A percentile compares a stretch with the other conserved stretches of the same genome.
phyloP scores from a whole-genome alignment of 495 filamentous ascomycete genomes.

The Geoglossum glabrum region DNA sequence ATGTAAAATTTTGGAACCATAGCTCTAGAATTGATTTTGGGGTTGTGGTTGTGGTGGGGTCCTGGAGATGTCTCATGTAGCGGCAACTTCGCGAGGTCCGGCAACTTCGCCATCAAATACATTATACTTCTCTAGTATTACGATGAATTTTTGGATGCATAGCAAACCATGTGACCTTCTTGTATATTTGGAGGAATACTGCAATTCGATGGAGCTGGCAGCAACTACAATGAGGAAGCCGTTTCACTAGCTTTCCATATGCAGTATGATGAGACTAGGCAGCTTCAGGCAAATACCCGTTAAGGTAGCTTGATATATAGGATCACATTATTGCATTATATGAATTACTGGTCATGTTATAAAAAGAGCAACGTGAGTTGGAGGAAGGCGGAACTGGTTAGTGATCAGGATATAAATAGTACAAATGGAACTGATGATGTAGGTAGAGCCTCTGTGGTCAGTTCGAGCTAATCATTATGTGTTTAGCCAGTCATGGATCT shows the following conservation, averaged over 20 bases:
- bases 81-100: no score
- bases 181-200: not conserved
- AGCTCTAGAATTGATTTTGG: no score
- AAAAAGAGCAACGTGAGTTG: not conserved
- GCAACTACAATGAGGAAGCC: not conserved
- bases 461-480: not conserved
- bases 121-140: not conserved
- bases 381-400: not conserved
- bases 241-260: not conserved
- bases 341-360: not conserved
- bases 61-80: no score
- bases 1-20: no score
- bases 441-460: not conserved
- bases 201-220: not conserved
- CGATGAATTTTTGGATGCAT: not conserved
- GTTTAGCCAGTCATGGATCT: not conserved
- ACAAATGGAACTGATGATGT: not conserved
- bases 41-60: no score
- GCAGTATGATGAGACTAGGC: not conserved
- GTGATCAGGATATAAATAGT: not conserved
- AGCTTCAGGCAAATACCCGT: not conserved
- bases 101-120: no score
- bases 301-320: not conserved
- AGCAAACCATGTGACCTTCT: not conserved
- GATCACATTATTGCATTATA: not conserved